Evolutionary conservation across 768 basidiomycete species (phyloP).

Genomic region (Royoungia palumana): DNA sequence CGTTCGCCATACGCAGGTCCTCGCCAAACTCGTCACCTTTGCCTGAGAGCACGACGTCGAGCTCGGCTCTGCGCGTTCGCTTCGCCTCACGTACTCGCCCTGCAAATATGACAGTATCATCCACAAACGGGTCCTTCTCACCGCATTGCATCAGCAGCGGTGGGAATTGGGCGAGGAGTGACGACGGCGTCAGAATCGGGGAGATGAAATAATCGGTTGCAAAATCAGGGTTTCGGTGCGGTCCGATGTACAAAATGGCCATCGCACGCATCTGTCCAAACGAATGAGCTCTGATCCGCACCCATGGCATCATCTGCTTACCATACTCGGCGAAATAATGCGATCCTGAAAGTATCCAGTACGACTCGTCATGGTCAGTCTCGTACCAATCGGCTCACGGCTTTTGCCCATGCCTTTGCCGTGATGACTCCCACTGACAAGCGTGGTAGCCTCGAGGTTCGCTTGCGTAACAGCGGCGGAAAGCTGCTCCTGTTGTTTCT

Average conservation of each 20-base stretch:
- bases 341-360: slow-evolving; percentile 93
- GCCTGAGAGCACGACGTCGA: slow-evolving; percentile 58
- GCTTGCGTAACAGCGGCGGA: slow-evolving; percentile 51
- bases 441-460: slow-evolving; percentile 42
- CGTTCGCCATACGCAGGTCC: slow-evolving; percentile 57
- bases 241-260: slow-evolving; percentile 96
- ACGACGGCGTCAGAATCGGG: slow-evolving; percentile 83
- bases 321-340: slow-evolving; percentile 95
- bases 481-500: slow-evolving; percentile 50
- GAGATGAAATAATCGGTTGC: slow-evolving; percentile 94
- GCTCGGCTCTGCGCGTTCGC: slow-evolving; percentile 70
- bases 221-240: slow-evolving; percentile 91
- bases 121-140: slow-evolving; percentile 93
- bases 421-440: slow-evolving; percentile 31
- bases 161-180: slow-evolving; percentile 88
- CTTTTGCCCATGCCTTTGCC: slow-evolving; percentile 31
- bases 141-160: slow-evolving; percentile 93
- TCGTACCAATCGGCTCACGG: slow-evolving; percentile 72
- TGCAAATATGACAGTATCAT: slow-evolving; percentile 96
- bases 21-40: slow-evolving; percentile 64
- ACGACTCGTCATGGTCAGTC: slow-evolving; percentile 92
- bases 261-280: slow-evolving; percentile 94
- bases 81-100: slow-evolving; percentile 96
- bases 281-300: slow-evolving; percentile 11
- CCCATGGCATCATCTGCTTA: slow-evolving; percentile 38